Evolutionary conservation across 2,329 filamentous ascomycete genomes (phyloP).

Genomic region (Periconia digitata): DNA sequence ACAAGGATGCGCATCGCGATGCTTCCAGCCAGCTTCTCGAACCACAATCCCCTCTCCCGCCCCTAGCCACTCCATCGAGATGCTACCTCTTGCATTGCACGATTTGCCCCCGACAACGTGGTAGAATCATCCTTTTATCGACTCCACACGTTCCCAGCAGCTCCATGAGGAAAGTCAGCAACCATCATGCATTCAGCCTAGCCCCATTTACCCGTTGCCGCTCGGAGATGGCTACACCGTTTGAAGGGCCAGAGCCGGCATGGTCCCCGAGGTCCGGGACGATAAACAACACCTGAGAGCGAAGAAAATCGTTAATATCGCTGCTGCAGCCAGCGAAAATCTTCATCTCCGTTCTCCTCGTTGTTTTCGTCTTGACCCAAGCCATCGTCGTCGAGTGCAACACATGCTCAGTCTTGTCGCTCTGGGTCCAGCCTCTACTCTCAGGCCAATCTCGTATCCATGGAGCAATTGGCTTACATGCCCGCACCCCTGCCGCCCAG

Average conservation of each 20-base stretch:
- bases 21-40: background rate
- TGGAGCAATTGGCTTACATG: background rate
- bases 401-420: too few species aligned
- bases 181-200: background rate
- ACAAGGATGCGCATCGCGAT: background rate
- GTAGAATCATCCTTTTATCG: background rate
- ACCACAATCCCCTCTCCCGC: background rate
- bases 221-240: background rate
- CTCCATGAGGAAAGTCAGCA: background rate
- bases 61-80: background rate
- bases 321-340: too few species aligned
- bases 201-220: background rate
- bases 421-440: too few species aligned
- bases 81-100: background rate
- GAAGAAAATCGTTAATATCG: too few species aligned
- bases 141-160: background rate
- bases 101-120: background rate
- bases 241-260: background rate
- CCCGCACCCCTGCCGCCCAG: constrained; percentile 20
- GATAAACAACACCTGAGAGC: too few species aligned
- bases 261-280: background rate
- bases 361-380: background rate
- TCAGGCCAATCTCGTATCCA: background rate
- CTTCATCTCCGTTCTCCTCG: too few species aligned
- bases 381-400: too few species aligned